Evolutionary conservation across 345 rosid species (phyloP), one percentile per base, ranked within the genome.

Genomic region (Salix exigua): DNA sequence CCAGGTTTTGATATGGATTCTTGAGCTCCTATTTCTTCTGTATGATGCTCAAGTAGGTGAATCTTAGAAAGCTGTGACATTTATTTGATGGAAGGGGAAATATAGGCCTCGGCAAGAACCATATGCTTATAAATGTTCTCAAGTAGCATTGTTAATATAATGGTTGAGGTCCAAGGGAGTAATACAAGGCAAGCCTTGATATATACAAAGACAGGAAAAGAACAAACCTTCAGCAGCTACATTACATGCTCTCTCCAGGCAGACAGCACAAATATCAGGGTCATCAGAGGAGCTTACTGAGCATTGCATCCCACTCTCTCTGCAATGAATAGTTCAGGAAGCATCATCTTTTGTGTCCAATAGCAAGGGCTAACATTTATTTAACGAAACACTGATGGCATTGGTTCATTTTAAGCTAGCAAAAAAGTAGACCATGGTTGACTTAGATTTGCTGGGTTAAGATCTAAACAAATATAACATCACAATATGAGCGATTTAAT

Each of bases 141-240:
- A 26, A 13, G 8, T 33, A 63, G 42, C 40, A 42, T 61, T 16
- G 33, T 35, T 13, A 30, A 8, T 31, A 31, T 55, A 44, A 63
- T 4, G 37, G 66, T 44, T 1, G 58, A 61, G 19, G 10, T 68
- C 38, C 8, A 48, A 18, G 31, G 37, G 42, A 38, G 38, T 1
- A 37, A 75, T 4, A 40, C 35, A 13, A 63, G 71, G 42, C 48
- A 72, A 68, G 46, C 18, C 23, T 40, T 2, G 62, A 58, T 46
- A 73, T 53, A 12, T 26, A 33, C 28, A 50, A 1, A 46, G 72
- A 73, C 53, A 71, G 58, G 68, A 37, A 61, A 71, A 78, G 80
- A 73, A 68, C 83, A 62, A 67, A 93, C 98, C 99, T 96, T 93
- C 97, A 61, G 98, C 94, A 44, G 97, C 99, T 26, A 93, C 96